phyloP scores from a whole-genome alignment of 2,329 filamentous ascomycete genomes.

The Neonectria punicea region DNA sequence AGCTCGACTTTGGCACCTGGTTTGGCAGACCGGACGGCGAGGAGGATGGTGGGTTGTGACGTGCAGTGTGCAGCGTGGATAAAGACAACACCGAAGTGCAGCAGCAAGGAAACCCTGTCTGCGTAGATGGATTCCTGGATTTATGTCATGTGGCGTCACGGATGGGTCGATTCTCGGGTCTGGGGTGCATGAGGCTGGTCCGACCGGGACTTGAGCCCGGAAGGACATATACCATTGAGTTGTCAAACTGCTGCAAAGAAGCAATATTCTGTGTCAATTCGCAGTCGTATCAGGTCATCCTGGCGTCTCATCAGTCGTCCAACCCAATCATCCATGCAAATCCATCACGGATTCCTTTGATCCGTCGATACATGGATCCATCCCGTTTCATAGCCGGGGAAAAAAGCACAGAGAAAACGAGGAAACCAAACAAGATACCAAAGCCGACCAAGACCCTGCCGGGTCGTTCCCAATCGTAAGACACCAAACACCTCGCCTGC shows the following conservation, averaged over 20 bases:
- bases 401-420: conserved; percentile 1
- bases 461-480: conserved; percentile 13
- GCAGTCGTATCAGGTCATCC: conserved; percentile 38
- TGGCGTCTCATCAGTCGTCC: conserved; percentile 35
- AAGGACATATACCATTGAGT: conserved; percentile 29
- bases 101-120: conserved; percentile 9
- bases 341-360: conserved; percentile 20
- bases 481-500: conserved; percentile 32
- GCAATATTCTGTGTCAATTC: conserved; percentile 33
- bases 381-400: conserved; percentile 30
- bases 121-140: conserved; percentile 7
- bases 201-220: conserved; percentile 27
- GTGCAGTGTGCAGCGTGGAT: conserved; percentile 6
- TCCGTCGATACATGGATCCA: conserved; percentile 29
- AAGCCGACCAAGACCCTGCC: conserved; percentile 13
- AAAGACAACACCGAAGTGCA: conserved; percentile 6
- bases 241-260: conserved; percentile 24
- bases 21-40: conserved; percentile 52
- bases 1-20: conserved; percentile 79
- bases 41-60: conserved; percentile 21
- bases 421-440: conserved; percentile 8
- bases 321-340: conserved; percentile 25
- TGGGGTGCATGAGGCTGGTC: conserved; percentile 33
- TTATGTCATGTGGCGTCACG: conserved; percentile 40
- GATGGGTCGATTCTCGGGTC: conserved; percentile 41